Base-by-base conservation (phyloP, 352 stramenopile genomes). In the Plasmopara muralis region DNA sequence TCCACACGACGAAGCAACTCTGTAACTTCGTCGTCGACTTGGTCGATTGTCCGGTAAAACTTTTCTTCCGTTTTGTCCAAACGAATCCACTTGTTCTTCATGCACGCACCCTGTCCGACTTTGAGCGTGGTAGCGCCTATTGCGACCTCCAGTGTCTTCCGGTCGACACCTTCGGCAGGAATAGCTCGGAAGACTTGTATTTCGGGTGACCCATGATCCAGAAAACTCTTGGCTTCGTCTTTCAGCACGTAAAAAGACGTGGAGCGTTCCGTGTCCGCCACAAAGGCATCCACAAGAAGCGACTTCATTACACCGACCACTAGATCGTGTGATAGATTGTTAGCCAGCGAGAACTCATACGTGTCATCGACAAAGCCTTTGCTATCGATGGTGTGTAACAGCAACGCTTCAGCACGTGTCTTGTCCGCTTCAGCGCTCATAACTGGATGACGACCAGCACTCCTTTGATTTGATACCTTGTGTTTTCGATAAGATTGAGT, bases 51-150 rank as follows among this genome's bases (percentile, higher is more conserved):
- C 70, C 81, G 81, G 63, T 84, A 87, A 45, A 98, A 74, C 60
- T 95, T 93, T 16, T 75, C 80, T n/a, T 77, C 74, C 25, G 78
- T 75, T 59, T 95, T 94, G 70, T 98, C 88, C 53, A 98, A 88
- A 47, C 90, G 87, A 50, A 98, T 87, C 95, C 95, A 98, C 62
- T 96, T 97, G 74, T 98, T 97, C 76, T 98, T 98, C 90, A 98
- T 98, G 68, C 87, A 97, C 59, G 90, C 95, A 51, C 91, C 92
- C 63, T 98, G 91, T 9, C 95, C 96, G 64, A 98, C 91, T 65
- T 98, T 98, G 58, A 93, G 82, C 10, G 85, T 78, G 18, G 89
- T 69, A 16, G 89, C 84, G 25, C 86, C 82, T 5, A 98, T 82
- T 2, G 68, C 68, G 15, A 66, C 53, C 59, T 98, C 79, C 25